A percentile compares a stretch with the other conserved stretches of the same genome.
phyloP scores from a whole-genome alignment of 495 filamentous ascomycete species.

The Friedmanniomyces endolithicus region DNA sequence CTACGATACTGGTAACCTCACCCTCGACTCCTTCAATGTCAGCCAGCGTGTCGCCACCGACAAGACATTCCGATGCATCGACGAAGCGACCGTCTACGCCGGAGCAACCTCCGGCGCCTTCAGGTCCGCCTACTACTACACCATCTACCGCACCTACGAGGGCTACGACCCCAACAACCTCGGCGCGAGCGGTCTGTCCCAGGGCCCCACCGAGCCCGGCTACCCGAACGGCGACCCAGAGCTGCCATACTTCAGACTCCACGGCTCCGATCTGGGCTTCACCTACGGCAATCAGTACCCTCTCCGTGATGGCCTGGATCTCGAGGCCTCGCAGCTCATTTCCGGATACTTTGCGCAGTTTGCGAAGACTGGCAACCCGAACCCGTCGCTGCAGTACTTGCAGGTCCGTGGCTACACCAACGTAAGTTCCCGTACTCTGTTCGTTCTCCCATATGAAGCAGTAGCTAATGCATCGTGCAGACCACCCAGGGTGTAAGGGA shows the following conservation, averaged over 20 bases:
- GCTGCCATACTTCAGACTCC: slow-evolving; percentile 27
- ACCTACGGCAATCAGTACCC: slow-evolving; percentile 20
- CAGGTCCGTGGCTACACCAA: slow-evolving; percentile 17
- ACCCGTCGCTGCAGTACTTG: slow-evolving; percentile 16
- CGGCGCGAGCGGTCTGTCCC: slow-evolving; percentile 22
- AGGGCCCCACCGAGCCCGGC: slow-evolving; percentile 21
- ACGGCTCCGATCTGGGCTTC: slow-evolving; percentile 23
- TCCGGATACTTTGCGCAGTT: slow-evolving; percentile 18
- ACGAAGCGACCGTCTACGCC: slow-evolving; percentile 36
- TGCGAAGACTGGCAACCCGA: slow-evolving; percentile 18
- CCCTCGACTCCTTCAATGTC: slow-evolving; percentile 36
- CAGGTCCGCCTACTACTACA: slow-evolving; percentile 35
- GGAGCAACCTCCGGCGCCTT: slow-evolving; percentile 28
- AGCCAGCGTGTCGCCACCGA: slow-evolving; percentile 35
- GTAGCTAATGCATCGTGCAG: neutral
- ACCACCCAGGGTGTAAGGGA: slow-evolving; percentile 10
- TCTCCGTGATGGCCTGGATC: slow-evolving; percentile 14
- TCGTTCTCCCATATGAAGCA: too few species aligned
- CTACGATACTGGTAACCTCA: slow-evolving; percentile 31
- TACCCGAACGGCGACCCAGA: slow-evolving; percentile 31
- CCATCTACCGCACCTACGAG: slow-evolving; percentile 31
- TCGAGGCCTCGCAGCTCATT: slow-evolving; percentile 17
- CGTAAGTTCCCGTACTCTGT: neutral
- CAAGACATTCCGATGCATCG: slow-evolving; percentile 35
- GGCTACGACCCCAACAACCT: slow-evolving; percentile 35